Percentiles rank a stretch among this genome's conserved stretches.
These are phyloP conservation scores for Luffa acutangula DNA, from an alignment of 306 rosid genomes.

Conservation along the genomic window DNA sequence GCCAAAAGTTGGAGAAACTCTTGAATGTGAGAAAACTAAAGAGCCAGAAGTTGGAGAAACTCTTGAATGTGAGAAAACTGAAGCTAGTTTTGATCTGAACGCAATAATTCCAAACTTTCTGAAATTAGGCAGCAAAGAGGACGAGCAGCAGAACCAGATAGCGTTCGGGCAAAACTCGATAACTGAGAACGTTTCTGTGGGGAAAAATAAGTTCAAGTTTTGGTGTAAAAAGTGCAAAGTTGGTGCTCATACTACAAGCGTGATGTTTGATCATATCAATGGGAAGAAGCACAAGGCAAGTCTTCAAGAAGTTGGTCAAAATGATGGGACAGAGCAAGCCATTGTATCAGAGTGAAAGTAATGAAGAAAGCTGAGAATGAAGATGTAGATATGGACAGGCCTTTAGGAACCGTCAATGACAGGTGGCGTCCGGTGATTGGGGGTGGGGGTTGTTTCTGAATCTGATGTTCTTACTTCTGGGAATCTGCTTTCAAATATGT, in stretches of 20 bases:
- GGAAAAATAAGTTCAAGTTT: conserved; percentile 4
- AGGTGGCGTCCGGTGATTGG: neutral
- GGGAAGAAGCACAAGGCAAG: conserved; percentile 33
- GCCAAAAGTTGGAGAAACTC: too few relatives aligned
- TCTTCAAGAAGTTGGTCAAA: neutral
- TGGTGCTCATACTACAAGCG: neutral
- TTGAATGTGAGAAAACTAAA: too few relatives aligned
- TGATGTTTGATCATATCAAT: conserved; percentile 30
- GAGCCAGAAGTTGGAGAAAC: conserved; percentile 4
- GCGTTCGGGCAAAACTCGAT: neutral
- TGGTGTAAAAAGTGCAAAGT: conserved; percentile 41
- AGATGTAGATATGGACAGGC: conserved; percentile 4
- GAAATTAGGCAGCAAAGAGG: neutral
- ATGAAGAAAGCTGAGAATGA: conserved; percentile 2
- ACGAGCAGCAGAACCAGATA: neutral
- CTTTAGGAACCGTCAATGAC: neutral
- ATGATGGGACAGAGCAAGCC: neutral
- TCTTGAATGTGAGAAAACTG: neutral
- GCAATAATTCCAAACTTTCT: neutral
- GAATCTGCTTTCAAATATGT: neutral
- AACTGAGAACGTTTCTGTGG: neutral
- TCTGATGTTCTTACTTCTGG: neutral
- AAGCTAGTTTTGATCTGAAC: neutral
- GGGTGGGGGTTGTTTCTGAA: neutral
- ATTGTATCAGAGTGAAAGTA: neutral